Evolutionary conservation across 1,284 basidiomycete species (phyloP).

Genomic region (Boletellus deceptivus): DNA sequence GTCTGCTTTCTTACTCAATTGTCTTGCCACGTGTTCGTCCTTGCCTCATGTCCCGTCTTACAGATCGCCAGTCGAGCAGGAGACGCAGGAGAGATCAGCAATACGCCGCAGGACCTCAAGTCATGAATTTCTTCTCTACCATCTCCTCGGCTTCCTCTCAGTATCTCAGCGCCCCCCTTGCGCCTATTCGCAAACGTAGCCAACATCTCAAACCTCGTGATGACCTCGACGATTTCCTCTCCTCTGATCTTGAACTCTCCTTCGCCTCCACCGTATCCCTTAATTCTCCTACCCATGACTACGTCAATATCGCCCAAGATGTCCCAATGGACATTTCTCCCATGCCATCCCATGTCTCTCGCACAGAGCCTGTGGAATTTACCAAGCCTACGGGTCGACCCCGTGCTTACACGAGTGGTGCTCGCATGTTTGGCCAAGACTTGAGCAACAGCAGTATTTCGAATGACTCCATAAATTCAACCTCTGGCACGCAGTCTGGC

Average conservation of each 20-base stretch:
- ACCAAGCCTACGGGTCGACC: constrained; percentile 42
- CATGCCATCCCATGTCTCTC: constrained; percentile 41
- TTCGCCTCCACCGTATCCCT: constrained; percentile 79
- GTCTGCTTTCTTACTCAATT: constrained; percentile 9
- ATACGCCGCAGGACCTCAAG: constrained; percentile 26
- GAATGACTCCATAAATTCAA: constrained; percentile 29
- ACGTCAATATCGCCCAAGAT: constrained; percentile 41
- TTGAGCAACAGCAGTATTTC: constrained; percentile 49
- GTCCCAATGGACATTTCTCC: constrained; percentile 81
- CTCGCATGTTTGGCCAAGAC: constrained; percentile 69
- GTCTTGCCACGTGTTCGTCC: constrained; percentile 9
- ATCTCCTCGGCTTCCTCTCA: constrained; percentile 39
- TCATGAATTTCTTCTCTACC: constrained; percentile 52
- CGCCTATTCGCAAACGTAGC: constrained; percentile 47
- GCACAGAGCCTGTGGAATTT: constrained; percentile 29
- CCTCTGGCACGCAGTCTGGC: constrained; percentile 39
- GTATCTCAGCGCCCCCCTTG: constrained; percentile 51
- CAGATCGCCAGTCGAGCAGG: constrained; percentile 40
- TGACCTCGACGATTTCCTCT: constrained; percentile 64
- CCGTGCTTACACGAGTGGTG: constrained; percentile 57
- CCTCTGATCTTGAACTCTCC: constrained; percentile 72
- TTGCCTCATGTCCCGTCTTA: constrained; percentile 21
- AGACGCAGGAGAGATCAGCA: constrained; percentile 43
- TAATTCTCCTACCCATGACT: constrained; percentile 58
- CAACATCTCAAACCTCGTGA: constrained; percentile 42